A percentile compares a stretch with the other conserved stretches of the same genome.
phyloP scores from a whole-genome alignment of 257 asterid genomes.

The Lycium barbarum region DNA sequence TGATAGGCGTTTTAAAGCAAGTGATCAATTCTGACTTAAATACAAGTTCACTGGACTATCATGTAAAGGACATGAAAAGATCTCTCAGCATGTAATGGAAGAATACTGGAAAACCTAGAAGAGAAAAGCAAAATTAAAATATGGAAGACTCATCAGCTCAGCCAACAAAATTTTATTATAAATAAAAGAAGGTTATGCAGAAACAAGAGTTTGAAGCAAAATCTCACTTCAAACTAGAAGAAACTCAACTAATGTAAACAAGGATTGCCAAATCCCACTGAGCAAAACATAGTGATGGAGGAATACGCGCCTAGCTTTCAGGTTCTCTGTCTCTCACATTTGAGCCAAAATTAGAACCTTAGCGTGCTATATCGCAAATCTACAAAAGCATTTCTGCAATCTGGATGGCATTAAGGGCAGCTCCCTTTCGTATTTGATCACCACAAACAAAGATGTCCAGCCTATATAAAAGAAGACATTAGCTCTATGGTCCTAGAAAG shows the following conservation, averaged over 20 bases:
- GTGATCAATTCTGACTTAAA: no score
- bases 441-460: constrained; percentile 95
- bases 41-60: no score
- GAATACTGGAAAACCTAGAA: neutral
- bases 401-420: constrained; percentile 90
- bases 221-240: neutral
- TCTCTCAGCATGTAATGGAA: no score
- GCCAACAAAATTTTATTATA: neutral
- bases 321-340: constrained; percentile 13
- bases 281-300: neutral
- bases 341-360: constrained; percentile 28
- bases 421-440: constrained; percentile 97
- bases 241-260: neutral
- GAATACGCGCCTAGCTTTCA: neutral
- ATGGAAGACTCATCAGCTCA: neutral
- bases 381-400: constrained; percentile 84
- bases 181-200: neutral
- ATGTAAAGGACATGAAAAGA: no score
- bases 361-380: neutral
- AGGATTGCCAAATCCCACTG: neutral
- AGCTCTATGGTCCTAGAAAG: neutral
- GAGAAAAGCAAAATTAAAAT: neutral
- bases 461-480: constrained; percentile 42
- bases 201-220: neutral
- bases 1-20: neutral